phyloP scores from a whole-genome alignment of 2,329 filamentous ascomycete genomes.

The Shiraia sp. region DNA sequence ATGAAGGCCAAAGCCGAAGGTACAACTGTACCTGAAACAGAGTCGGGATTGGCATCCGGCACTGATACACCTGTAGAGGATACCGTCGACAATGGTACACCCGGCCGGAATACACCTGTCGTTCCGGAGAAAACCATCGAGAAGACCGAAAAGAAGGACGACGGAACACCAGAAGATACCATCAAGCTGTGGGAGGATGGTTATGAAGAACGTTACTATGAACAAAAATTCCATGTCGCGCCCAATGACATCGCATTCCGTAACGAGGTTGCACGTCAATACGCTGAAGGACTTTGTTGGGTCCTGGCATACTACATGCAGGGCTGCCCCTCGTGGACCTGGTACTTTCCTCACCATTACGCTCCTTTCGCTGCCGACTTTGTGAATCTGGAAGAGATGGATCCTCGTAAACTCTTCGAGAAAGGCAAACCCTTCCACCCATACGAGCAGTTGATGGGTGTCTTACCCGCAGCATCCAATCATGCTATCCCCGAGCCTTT shows the following conservation, averaged over 20 bases:
- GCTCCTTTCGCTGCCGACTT: slow-evolving; percentile 97
- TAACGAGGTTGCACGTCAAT: slow-evolving; percentile 84
- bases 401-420: slow-evolving; percentile 70
- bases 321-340: slow-evolving; percentile 97
- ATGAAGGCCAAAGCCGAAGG: slow-evolving; percentile 59
- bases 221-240: slow-evolving; percentile 90
- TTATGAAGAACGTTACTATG: slow-evolving; percentile 93
- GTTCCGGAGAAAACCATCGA: slow-evolving; percentile 51
- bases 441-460: slow-evolving; percentile 98
- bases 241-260: slow-evolving; percentile 83
- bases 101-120: slow-evolving; percentile 62
- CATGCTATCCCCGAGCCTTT: slow-evolving; percentile 89
- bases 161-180: slow-evolving; percentile 73
- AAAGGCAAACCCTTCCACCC: slow-evolving; percentile 85
- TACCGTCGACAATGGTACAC: slow-evolving; percentile 58
- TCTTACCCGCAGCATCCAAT: slow-evolving; percentile 88
- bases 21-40: slow-evolving; percentile 28
- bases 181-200: slow-evolving; percentile 94
- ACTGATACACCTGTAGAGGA: slow-evolving; percentile 60
- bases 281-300: slow-evolving; percentile 94
- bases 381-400: slow-evolving; percentile 76
- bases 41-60: slow-evolving; percentile 37
- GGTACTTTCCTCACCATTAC: slow-evolving; percentile 99
- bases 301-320: slow-evolving; percentile 97
- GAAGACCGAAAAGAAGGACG: slow-evolving; percentile 46